Percentiles rank a stretch among this genome's conserved stretches.
Conservation (phyloP, 1,139 yeast species). For the Oligophagozyma castellii region DNA sequence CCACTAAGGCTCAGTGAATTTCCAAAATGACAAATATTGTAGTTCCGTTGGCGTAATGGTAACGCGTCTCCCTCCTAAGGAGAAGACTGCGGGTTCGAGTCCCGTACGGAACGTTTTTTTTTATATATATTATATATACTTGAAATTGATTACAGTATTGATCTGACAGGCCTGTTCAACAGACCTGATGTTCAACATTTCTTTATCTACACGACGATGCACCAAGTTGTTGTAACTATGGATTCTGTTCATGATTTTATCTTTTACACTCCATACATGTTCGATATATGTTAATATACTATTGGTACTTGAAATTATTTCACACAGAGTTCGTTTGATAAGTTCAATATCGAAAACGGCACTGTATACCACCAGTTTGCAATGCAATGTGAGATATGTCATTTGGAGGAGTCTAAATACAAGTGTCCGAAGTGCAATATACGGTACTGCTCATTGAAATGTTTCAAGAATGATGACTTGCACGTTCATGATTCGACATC, state of each 20-base stretch:
- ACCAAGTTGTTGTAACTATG: too few relatives aligned
- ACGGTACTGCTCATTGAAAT: slow-evolving; percentile 39
- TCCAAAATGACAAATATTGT: too few relatives aligned
- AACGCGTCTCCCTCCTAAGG: slow-evolving; percentile 95
- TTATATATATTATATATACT: slow-evolving; percentile 2
- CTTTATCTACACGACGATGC: too few relatives aligned
- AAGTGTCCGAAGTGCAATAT: slow-evolving; percentile 47
- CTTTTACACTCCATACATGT: too few relatives aligned
- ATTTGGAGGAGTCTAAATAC: slow-evolving; percentile 32
- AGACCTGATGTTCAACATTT: too few relatives aligned
- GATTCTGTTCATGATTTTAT: too few relatives aligned
- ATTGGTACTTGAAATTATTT: too few relatives aligned
- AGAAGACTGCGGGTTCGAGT: slow-evolving; percentile 95
- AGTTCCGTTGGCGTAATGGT: slow-evolving; percentile 91
- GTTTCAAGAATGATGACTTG: slow-evolving; percentile 35
- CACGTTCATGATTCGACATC: slow-evolving; percentile 27
- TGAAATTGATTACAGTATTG: background rate
- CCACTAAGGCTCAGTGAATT: too few relatives aligned
- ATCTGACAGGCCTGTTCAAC: background rate
- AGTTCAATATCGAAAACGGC: too few relatives aligned
- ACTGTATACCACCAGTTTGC: too few relatives aligned
- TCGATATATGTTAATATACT: too few relatives aligned
- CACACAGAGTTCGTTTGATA: too few relatives aligned
- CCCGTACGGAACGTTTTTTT: slow-evolving; percentile 63
- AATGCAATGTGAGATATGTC: slow-evolving; percentile 35